Evolutionary conservation across 176 grass and related monocot genomes (phyloP).

Genomic region (Bonia amplexicaulis): DNA sequence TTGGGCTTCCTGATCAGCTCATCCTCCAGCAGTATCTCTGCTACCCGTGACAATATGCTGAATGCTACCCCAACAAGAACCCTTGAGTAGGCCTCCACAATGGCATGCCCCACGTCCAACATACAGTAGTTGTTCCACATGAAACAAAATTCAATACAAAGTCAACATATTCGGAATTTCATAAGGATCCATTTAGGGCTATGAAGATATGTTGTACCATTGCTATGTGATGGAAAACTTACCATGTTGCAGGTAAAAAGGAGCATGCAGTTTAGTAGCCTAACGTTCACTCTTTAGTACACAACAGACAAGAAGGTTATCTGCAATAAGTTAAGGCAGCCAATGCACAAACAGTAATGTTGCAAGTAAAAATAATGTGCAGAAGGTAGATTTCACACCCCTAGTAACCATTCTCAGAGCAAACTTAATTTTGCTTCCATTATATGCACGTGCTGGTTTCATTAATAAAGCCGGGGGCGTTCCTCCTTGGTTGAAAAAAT

Average conservation of each 20-base stretch:
- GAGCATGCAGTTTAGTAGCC: too few relatives aligned
- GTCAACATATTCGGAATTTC: not conserved
- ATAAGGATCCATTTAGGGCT: not conserved
- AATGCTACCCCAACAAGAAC: conserved; percentile 71
- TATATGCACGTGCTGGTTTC: too few relatives aligned
- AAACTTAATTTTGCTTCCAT: too few relatives aligned
- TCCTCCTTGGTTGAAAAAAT: too few relatives aligned
- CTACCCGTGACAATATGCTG: conserved; percentile 72
- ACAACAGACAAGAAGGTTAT: too few relatives aligned
- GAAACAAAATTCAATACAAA: not conserved
- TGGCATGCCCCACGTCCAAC: conserved; percentile 74
- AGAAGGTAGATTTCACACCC: too few relatives aligned
- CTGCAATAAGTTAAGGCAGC: too few relatives aligned
- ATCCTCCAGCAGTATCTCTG: conserved; percentile 81
- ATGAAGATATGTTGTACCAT: not conserved
- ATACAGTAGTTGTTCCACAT: not conserved
- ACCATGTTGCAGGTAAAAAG: conserved; percentile 46
- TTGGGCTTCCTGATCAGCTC: conserved; percentile 86
- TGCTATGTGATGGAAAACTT: not conserved
- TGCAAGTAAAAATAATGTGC: too few relatives aligned
- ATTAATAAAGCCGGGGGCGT: too few relatives aligned
- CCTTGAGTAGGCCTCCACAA: conserved; percentile 91
- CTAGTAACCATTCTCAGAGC: too few relatives aligned
- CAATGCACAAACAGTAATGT: too few relatives aligned
- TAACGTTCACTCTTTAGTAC: too few relatives aligned